These are phyloP conservation scores for Nematocida major DNA, from an alignment of 371 early-diverging fungal genomes.

Conservation along the genomic window DNA sequence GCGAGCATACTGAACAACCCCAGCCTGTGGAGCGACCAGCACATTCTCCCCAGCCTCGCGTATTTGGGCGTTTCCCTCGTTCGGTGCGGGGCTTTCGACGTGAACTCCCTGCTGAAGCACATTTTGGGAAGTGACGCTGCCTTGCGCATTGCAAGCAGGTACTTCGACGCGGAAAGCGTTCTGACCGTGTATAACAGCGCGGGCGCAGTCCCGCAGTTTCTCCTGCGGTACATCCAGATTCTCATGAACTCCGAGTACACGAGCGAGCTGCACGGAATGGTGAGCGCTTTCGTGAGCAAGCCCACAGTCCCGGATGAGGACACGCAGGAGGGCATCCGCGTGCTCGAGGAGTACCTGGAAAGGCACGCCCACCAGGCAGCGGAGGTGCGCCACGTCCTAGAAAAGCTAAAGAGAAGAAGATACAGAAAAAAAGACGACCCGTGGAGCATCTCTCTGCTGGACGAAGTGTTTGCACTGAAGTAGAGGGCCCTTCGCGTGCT, in stretches of 20 bases:
- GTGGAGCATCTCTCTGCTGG: background rate
- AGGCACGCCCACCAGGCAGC: background rate
- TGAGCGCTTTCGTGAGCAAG: background rate
- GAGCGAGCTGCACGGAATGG: too few relatives aligned
- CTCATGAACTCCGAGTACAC: too few relatives aligned
- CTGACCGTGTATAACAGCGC: background rate
- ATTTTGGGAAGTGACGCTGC: too few relatives aligned
- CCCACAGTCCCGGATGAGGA: background rate
- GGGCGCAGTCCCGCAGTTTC: too few relatives aligned
- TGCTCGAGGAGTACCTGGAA: background rate
- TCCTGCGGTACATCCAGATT: too few relatives aligned
- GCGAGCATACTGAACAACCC: background rate
- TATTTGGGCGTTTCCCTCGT: too few relatives aligned
- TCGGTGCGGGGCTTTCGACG: too few relatives aligned
- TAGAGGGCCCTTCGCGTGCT: too few relatives aligned
- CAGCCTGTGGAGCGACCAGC: background rate
- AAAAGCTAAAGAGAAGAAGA: background rate
- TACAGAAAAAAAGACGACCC: background rate
- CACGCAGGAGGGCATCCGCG: background rate
- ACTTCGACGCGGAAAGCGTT: background rate
- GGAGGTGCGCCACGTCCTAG: background rate
- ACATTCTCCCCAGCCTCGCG: too few relatives aligned
- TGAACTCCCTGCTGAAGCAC: too few relatives aligned
- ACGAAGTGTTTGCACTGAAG: background rate
- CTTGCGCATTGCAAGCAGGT: too few relatives aligned